Evolutionary conservation across 768 basidiomycete species (phyloP).

Genomic region (Kwoniella mangroviensis): DNA sequence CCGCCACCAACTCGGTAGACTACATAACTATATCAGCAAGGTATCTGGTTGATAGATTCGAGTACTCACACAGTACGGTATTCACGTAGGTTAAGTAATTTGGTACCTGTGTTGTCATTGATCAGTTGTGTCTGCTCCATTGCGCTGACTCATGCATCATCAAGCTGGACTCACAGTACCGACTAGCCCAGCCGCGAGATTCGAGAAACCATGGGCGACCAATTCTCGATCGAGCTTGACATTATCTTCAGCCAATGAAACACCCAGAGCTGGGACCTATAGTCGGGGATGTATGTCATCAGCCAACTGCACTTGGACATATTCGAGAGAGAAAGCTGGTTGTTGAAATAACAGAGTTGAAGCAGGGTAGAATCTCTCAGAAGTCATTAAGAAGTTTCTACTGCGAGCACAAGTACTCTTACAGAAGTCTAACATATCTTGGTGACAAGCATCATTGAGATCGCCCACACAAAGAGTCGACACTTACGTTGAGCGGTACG

Average conservation of each 20-base stretch:
- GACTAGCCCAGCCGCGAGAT: constrained; percentile 75
- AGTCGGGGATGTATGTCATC: constrained; percentile 62
- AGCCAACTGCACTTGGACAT: background rate
- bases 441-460: constrained; percentile 15
- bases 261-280: constrained; percentile 89
- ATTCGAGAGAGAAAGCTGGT: too few relatives aligned
- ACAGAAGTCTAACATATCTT: constrained; percentile 19
- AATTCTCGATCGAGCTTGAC: constrained; percentile 91
- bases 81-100: constrained; percentile 74
- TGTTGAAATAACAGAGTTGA: background rate
- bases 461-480: background rate
- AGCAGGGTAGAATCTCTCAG: background rate
- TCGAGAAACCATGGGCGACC: constrained; percentile 88
- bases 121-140: background rate
- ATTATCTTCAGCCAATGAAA: constrained; percentile 81
- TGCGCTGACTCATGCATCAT: constrained; percentile 44
- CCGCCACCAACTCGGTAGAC: constrained; percentile 94
- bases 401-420: constrained; percentile 10
- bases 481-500: constrained; percentile 56
- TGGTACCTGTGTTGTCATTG: constrained; percentile 57
- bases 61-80: constrained; percentile 57
- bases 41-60: too few relatives aligned
- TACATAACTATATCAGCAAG: constrained; percentile 51
- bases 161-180: constrained; percentile 67
- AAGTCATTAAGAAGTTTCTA: constrained; percentile 9